Base-by-base conservation (phyloP, 2,329 filamentous ascomycete species). In the Pestalotiopsis sp. region DNA sequence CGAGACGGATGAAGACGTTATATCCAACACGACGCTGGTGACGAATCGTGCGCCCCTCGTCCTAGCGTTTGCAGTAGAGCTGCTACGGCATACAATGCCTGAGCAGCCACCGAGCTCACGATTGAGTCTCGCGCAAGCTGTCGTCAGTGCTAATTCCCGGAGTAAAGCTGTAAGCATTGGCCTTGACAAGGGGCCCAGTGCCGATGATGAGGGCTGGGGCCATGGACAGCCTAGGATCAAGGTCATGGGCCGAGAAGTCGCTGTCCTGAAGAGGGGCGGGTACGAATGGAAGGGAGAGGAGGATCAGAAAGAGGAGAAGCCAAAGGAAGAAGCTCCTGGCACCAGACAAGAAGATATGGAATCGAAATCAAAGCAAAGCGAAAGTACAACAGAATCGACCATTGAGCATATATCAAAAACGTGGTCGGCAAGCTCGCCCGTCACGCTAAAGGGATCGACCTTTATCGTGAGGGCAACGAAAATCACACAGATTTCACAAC, bases 31-130 rank as follows among this genome's bases (percentile, higher is more conserved):
- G 1, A 81, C 83, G 0, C 73, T 97, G 1, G 82, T 90, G 70
- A 96, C 93, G 0, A 97, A 97, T 75, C 86, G 94, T 52, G 94
- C 94, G 2, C 94, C 94, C 1, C 81, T 97, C 1, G 90, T 97
- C 1, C 85, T 97, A 4, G 93, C 93, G 0, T 97, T 97, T 79
- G 90, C 92, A 0, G 87, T 94, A 14, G 88, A 90, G 69, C 77
- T 95, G 63, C 78, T 97, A 61, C 91, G 92, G 60, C 90, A 92
- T 76, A 97, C 93, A 0, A 95, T 95, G 91, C 92, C 94, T 0
- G 91, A 93, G 72, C 94, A 97, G 77, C 94, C 94, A 3, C 84
- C 91, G 3, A 96, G 93, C n/a, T 95, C 93, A 76, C 86, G 93
- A 61, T 82, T 97, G 23, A 97, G 93, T 76, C 82, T 97, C 23